phyloP scores from a whole-genome alignment of 2,329 filamentous ascomycete genomes.

The Lachnellula subtilissima region DNA sequence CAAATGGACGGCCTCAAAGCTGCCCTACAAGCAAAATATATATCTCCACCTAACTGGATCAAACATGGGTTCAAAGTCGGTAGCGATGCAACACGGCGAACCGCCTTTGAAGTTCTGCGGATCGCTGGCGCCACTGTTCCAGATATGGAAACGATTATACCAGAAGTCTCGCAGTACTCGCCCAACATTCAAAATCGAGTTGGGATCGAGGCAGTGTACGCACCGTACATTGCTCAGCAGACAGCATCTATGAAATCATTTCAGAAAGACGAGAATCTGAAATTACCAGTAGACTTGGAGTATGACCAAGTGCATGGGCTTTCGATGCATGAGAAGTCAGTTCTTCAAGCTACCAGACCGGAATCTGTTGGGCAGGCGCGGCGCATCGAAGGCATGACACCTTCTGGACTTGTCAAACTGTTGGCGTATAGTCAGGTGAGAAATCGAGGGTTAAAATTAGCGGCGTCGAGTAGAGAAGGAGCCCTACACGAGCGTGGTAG shows the following conservation, averaged over 20 bases:
- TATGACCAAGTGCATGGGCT: conserved; percentile 71
- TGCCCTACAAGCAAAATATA: conserved; percentile 52
- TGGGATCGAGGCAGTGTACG: conserved; percentile 77
- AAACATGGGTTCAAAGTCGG: conserved; percentile 65
- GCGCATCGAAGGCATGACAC: conserved; percentile 74
- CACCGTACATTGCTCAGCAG: conserved; percentile 78
- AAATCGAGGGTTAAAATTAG: conserved; percentile 3
- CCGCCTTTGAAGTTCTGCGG: conserved; percentile 75
- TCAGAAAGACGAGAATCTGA: conserved; percentile 69
- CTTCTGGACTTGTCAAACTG: conserved; percentile 54
- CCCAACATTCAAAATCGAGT: conserved; percentile 63
- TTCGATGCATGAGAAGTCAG: conserved; percentile 71
- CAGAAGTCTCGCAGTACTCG: conserved; percentile 49
- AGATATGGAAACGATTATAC: conserved; percentile 54
- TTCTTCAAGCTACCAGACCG: conserved; percentile 65
- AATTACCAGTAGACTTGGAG: conserved; percentile 68
- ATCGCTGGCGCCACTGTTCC: conserved; percentile 55
- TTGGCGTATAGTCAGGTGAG: conserved; percentile 51
- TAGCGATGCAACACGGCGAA: conserved; percentile 60
- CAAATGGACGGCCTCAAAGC: conserved; percentile 64
- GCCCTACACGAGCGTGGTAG: background rate
- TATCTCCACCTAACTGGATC: conserved; percentile 63
- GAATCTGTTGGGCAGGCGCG: conserved; percentile 86
- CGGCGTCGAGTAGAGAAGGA: background rate
- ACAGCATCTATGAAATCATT: conserved; percentile 61